A percentile compares a stretch with the other conserved stretches of the same genome.
Conservation (phyloP, 2,329 filamentous ascomycete species). For the Chalaropsis thielavioides region DNA sequence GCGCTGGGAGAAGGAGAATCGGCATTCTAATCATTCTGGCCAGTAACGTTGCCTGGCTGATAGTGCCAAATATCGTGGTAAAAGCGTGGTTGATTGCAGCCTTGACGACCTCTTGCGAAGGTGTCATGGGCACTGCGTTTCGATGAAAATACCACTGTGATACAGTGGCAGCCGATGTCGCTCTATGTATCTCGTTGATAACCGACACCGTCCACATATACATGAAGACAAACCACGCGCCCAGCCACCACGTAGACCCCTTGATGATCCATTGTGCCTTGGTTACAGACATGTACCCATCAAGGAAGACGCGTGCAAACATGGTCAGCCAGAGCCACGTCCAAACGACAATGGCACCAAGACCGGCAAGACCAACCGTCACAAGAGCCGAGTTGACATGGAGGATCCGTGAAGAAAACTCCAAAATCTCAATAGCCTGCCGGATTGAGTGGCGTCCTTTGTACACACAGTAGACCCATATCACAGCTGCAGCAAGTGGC, state of each 20-base stretch:
- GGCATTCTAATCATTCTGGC: constrained; percentile 71
- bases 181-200: constrained; percentile 74
- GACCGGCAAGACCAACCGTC: constrained; percentile 63
- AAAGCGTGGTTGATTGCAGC: constrained; percentile 70
- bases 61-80: constrained; percentile 80
- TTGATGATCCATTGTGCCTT: constrained; percentile 63
- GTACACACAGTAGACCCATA: constrained; percentile 75
- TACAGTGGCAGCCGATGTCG: constrained; percentile 85
- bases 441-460: constrained; percentile 67
- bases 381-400: constrained; percentile 72
- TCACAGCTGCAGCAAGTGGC: constrained; percentile 54
- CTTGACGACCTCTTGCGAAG: constrained; percentile 65
- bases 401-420: constrained; percentile 81
- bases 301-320: constrained; percentile 90
- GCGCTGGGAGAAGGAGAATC: constrained; percentile 65
- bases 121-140: constrained; percentile 60
- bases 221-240: constrained; percentile 79
- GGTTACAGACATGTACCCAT: constrained; percentile 60
- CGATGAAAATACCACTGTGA: constrained; percentile 99
- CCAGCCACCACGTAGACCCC: constrained; percentile 85
- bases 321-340: constrained; percentile 95
- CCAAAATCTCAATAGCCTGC: constrained; percentile 74
- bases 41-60: constrained; percentile 75
- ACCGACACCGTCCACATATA: constrained; percentile 91
- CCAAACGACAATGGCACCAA: constrained; percentile 66